Base-by-base conservation (phyloP, 179 eudicot species). In the Vitellaria paradoxa region DNA sequence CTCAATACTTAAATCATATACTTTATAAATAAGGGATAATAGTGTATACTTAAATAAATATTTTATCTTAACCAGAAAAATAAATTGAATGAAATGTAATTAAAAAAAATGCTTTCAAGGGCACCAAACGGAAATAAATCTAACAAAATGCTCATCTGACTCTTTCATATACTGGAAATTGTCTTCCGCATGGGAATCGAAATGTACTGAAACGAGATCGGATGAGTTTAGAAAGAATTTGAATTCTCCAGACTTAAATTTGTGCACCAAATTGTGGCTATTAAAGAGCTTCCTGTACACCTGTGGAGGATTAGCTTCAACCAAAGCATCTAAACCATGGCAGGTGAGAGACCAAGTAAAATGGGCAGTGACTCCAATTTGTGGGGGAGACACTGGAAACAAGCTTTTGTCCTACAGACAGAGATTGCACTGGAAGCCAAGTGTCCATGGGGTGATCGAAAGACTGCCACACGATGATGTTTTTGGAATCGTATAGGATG, bases 231-330 rank as follows among this genome's bases (percentile, higher is more conserved):
- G 9, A 0, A 45, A 26, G 6, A 17, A 6, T 9, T 40, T 20
- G 40, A 45, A 10, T 30, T 2, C 14, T 15, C 50, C 70, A 20
- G 70, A 0, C 8, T 13, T 37, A 8, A 67, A 67, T 45, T 15
- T 7, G 20, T 26, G 40, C 10, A 17, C 3, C 13, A 5, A 24
- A 24, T 3, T 15, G 3, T 2, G 3, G 13, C n/a, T 50, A 67
- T 15, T 2, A 37, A 18, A 10, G 52, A 67, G 5, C 37, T 21
- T 23, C 26, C 11, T 62, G 52, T 67, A 67, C n/a, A 40, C 14
- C n/a, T 37, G 52, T 67, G 71, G 71, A 17, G 52, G 71, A 46
- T 67, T 67, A 37, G 52, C 50, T 67, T 67, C 71, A 67, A 67
- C n/a, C 15, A 67, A 67, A 37, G 71, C 71, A 67, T 3, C 14